Base-by-base conservation (phyloP, 2,329 filamentous ascomycete genomes). In the Dryadomyces sulphureus region DNA sequence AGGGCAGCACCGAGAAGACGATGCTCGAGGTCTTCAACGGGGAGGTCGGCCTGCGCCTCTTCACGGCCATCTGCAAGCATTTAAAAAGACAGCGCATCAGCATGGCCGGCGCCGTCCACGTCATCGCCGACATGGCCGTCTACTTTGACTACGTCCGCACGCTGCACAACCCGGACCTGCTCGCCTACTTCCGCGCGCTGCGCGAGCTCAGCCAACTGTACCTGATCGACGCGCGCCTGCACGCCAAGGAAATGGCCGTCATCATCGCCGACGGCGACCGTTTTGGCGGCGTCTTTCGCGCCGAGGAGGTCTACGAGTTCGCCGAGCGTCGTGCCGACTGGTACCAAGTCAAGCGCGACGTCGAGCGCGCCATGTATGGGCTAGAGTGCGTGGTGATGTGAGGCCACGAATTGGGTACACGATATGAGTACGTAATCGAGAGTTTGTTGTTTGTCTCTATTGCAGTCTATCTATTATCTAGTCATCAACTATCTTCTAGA, bases 1-100 rank as follows among this genome's bases (percentile, higher is more conserved):
- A 85, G 4, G 92, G 92, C 50, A 94, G 86, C 59, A 96, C 90
- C 1, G 92, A 98, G 60, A 98, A 98, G 69, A 90, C 86, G 51
- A 94, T 94, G 73, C 79, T 98, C 22, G 92, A 98, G 59, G 92
- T 98, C 14, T 98, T 98, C 71, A 95, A 94, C 62, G 87, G 92
- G 63, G 92, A 98, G 66, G 90, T 98, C 22, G 92, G 92, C 1
- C 75, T 95, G 52, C 83, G 92, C 22, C 74, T 98, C 45, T 98
- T 96, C 65, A 80, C 83, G 19, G 84, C 86, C 17, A 71, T 98
- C 43, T 95, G 90, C 72, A 98, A 98, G 65, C 92, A 98, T 64
- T 75, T 98, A 54, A 98, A 98, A 68, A 83, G 90, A 9, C 92
- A 96, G 68, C 81, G 92, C 47, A 77, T 98, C 63, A 90, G 82